A percentile compares a stretch with the other conserved stretches of the same genome.
These are phyloP conservation scores for Populus nigra DNA, from an alignment of 345 rosid species.

Conservation along the genomic window DNA sequence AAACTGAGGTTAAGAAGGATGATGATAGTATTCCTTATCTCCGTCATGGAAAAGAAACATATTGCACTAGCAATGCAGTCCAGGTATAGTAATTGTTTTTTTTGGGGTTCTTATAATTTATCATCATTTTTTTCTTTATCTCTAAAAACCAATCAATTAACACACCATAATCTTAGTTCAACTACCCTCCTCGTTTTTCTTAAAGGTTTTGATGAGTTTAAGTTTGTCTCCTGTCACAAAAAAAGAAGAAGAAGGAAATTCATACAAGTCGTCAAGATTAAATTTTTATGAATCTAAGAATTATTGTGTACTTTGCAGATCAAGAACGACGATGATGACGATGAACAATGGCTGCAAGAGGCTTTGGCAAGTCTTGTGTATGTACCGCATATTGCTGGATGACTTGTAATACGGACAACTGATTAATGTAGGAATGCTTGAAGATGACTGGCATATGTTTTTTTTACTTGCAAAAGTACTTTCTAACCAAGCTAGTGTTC, in stretches of 20 bases:
- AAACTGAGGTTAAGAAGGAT: constrained; percentile 37
- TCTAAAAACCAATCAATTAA: no score
- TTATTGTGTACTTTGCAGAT: constrained; percentile 35
- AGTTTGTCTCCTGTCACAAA: background rate
- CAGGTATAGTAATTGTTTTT: constrained; percentile 32
- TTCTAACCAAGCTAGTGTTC: constrained; percentile 7
- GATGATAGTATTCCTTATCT: constrained; percentile 24
- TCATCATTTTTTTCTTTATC: background rate
- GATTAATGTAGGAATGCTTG: background rate
- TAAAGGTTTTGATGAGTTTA: background rate
- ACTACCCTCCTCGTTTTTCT: no score
- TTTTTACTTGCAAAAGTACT: background rate
- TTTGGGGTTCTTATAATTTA: background rate
- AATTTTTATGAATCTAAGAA: background rate
- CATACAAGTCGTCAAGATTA: background rate
- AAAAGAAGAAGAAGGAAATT: background rate
- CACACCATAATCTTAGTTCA: no score
- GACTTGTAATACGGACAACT: constrained; percentile 2
- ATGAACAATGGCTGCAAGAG: constrained; percentile 74
- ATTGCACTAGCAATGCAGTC: constrained; percentile 26
- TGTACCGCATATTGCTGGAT: constrained; percentile 49
- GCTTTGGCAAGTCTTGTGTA: constrained; percentile 68
- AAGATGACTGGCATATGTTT: background rate
- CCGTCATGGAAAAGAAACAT: constrained; percentile 37
- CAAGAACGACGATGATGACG: constrained; percentile 48